Percentiles rank a stretch among this genome's conserved stretches.
Evolutionary conservation across 1,139 yeast genomes (phyloP).

Genomic region (Pichia sp.): DNA sequence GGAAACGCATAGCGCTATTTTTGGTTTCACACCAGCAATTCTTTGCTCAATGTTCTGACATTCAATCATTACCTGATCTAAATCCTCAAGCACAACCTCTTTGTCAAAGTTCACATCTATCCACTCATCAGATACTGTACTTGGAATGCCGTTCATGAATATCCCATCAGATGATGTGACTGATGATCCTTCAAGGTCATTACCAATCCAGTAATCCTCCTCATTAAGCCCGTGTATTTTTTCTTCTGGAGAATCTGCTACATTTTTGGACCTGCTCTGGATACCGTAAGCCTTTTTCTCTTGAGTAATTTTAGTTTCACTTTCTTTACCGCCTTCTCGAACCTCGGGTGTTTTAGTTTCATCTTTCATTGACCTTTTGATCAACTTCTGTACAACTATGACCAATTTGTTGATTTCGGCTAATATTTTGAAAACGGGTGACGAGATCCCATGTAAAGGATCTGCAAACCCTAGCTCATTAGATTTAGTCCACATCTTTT

Average conservation of each 20-base stretch:
- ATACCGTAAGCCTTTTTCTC: background rate
- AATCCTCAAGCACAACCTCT: conserved; percentile 14
- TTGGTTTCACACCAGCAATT: conserved; percentile 53
- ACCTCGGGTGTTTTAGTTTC: conserved; percentile 12
- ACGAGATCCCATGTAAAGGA: conserved; percentile 70
- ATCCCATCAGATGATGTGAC: conserved; percentile 9
- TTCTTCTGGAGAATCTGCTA: conserved; percentile 12
- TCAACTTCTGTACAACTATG: conserved; percentile 27
- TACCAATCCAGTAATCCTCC: conserved; percentile 16
- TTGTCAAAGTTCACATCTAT: conserved; percentile 14
- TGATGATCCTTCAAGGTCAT: conserved; percentile 8
- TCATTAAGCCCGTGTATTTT: conserved; percentile 4
- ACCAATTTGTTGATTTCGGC: conserved; percentile 68
- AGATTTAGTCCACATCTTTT: conserved; percentile 42
- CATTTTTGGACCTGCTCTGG: background rate
- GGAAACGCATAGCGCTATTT: conserved; percentile 45
- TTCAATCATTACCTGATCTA: conserved; percentile 35
- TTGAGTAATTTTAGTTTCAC: background rate
- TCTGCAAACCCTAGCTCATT: conserved; percentile 42
- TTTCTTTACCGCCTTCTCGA: conserved; percentile 6
- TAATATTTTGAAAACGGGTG: conserved; percentile 57
- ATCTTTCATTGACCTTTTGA: conserved; percentile 37
- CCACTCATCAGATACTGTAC: conserved; percentile 16
- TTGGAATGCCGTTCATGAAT: conserved; percentile 12
- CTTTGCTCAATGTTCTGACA: conserved; percentile 47